A percentile compares a stretch with the other conserved stretches of the same genome.
phyloP scores from a whole-genome alignment of 2,329 filamentous ascomycete species.

The Penicillium janthinellum region DNA sequence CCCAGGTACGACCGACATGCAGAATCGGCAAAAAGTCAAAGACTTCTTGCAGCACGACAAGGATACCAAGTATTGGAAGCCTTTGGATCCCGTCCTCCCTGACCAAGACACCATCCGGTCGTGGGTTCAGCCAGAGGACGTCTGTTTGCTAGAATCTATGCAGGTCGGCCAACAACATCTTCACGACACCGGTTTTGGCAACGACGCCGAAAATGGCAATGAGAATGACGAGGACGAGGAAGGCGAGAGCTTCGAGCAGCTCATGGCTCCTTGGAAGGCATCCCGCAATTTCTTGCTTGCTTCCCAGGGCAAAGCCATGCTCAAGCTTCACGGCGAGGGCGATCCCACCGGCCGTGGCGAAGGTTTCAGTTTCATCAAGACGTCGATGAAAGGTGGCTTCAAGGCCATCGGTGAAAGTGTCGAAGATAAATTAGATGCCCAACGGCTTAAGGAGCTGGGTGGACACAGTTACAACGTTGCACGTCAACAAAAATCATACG shows the following conservation, averaged over 20 bases:
- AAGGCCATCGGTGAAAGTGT: constrained; percentile 86
- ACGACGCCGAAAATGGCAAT: constrained; percentile 66
- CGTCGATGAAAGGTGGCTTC: constrained; percentile 98
- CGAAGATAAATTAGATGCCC: constrained; percentile 81
- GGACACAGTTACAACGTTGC: constrained; percentile 98
- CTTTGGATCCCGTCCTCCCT: constrained; percentile 70
- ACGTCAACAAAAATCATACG: constrained; percentile 87
- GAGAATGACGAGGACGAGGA: constrained; percentile 67
- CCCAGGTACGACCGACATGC: constrained; percentile 88
- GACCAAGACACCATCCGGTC: constrained; percentile 78
- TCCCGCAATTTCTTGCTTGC: constrained; percentile 96
- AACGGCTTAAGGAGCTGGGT: constrained; percentile 67
- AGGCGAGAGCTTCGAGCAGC: constrained; percentile 77
- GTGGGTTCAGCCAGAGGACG: constrained; percentile 94
- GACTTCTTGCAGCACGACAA: constrained; percentile 94
- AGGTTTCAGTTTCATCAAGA: constrained; percentile 95
- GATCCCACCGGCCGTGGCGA: constrained; percentile 92
- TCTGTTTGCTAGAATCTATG: constrained; percentile 94
- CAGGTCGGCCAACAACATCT: constrained; percentile 91
- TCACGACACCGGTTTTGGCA: constrained; percentile 83
- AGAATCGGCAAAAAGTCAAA: constrained; percentile 95
- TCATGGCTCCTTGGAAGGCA: constrained; percentile 93
- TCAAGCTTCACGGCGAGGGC: constrained; percentile 89
- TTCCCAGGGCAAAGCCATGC: constrained; percentile 93
- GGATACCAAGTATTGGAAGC: constrained; percentile 82